These are phyloP conservation scores for Pleurotus citrinopileatus DNA, from an alignment of 768 basidiomycete species.

Conservation along the genomic window DNA sequence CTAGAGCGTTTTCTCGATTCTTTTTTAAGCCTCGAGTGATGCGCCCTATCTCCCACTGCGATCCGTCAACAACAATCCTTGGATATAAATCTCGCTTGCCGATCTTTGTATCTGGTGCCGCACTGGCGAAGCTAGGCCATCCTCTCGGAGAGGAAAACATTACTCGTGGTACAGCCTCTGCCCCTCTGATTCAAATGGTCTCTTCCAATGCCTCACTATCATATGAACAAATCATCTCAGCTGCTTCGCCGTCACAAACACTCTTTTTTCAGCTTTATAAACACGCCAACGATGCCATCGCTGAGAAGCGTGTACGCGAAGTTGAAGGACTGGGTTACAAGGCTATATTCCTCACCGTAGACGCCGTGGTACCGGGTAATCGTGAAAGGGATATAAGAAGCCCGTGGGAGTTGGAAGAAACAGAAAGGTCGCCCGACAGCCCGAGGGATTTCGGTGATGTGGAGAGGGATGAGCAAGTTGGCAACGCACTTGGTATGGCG, in stretches of 20 bases:
- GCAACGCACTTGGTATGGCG: conserved; percentile 54
- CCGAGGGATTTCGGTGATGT: conserved; percentile 19
- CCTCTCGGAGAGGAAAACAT: conserved; percentile 86
- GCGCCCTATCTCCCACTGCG: conserved; percentile 58
- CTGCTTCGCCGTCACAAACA: conserved; percentile 51
- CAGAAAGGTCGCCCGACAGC: conserved; percentile 37
- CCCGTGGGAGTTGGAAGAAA: conserved; percentile 55
- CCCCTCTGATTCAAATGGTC: conserved; percentile 82
- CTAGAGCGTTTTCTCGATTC: conserved; percentile 78
- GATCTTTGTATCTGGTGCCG: conserved; percentile 81
- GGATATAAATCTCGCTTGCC: conserved; percentile 72
- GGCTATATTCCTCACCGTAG: conserved; percentile 90
- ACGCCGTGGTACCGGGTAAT: conserved; percentile 81
- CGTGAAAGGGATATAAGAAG: conserved; percentile 70
- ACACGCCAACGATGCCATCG: conserved; percentile 61
- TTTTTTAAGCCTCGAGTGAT: conserved; percentile 87
- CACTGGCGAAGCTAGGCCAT: conserved; percentile 84
- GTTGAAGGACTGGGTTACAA: conserved; percentile 76
- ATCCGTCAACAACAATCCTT: conserved; percentile 73
- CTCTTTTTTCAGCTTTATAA: conserved; percentile 90
- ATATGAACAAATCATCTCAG: conserved; percentile 56
- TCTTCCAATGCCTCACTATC: conserved; percentile 77
- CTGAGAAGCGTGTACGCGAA: conserved; percentile 67
- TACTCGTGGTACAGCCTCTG: conserved; percentile 61
- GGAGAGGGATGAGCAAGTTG: conserved; percentile 27